Evolutionary conservation across 2,329 filamentous ascomycete species (phyloP).

Genomic region (Ceratocystis huliohia): DNA sequence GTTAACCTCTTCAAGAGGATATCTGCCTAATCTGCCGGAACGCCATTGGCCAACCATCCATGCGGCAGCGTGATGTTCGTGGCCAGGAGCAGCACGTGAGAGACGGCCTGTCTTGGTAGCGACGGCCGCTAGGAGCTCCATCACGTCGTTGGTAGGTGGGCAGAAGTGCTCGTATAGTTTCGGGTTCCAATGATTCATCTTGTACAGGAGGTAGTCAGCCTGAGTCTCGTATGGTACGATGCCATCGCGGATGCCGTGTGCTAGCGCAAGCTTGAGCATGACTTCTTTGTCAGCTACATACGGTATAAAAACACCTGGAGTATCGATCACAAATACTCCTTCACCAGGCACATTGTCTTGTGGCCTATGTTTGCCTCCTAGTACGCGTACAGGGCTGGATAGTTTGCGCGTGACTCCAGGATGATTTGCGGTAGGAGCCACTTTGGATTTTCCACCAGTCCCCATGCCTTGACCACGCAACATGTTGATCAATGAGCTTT

Average conservation of each 20-base stretch:
- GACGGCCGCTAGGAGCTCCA: conserved; percentile 55
- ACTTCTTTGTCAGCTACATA: conserved; percentile 73
- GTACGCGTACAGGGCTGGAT: conserved; percentile 67
- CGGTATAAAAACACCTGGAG: conserved; percentile 88
- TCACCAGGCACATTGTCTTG: conserved; percentile 32
- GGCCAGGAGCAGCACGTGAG: conserved; percentile 56
- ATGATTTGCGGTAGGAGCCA: conserved; percentile 68
- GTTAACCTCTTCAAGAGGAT: conserved; percentile 65
- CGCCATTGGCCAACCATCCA: conserved; percentile 78
- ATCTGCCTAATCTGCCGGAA: conserved; percentile 58
- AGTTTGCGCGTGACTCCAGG: conserved; percentile 85
- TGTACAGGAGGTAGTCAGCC: conserved; percentile 81
- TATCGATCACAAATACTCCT: conserved; percentile 77
- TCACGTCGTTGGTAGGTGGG: conserved; percentile 72
- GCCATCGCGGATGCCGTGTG: conserved; percentile 80
- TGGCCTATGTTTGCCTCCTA: conserved; percentile 28
- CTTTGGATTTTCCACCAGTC: conserved; percentile 38
- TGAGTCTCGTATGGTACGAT: conserved; percentile 65
- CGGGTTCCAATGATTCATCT: conserved; percentile 58
- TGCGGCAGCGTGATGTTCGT: conserved; percentile 59
- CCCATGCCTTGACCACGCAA: conserved; percentile 56
- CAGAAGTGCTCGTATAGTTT: conserved; percentile 49
- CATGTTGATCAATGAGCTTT: conserved; percentile 85
- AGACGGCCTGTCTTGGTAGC: conserved; percentile 65
- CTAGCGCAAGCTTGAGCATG: conserved; percentile 92